Conservation (phyloP, 2,329 filamentous ascomycete genomes). For the Chaetomiaceae sp. region DNA sequence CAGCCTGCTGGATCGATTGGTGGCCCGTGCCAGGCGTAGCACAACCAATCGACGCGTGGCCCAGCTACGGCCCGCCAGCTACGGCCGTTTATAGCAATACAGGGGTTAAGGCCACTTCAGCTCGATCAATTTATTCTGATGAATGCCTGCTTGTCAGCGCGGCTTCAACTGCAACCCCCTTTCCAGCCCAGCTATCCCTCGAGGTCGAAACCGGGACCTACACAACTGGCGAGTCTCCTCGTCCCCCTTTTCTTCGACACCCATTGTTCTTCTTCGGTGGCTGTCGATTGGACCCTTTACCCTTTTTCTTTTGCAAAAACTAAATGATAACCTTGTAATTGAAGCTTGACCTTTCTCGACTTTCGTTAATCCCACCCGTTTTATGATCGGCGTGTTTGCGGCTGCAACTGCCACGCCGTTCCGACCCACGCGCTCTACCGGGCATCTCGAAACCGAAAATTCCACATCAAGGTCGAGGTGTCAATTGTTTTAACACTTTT, state of each 20-base stretch:
- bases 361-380: constrained; percentile 36
- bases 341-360: constrained; percentile 38
- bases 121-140: constrained; percentile 22
- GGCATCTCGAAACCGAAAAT: background rate
- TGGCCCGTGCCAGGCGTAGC: background rate
- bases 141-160: constrained; percentile 17
- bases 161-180: constrained; percentile 22
- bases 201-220: constrained; percentile 18
- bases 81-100: constrained; percentile 7
- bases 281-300: constrained; percentile 16
- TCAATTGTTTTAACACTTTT: background rate
- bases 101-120: constrained; percentile 27
- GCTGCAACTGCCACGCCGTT: constrained; percentile 14
- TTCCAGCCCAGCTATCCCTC: constrained; percentile 14
- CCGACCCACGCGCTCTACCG: background rate
- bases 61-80: background rate
- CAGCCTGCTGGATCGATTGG: background rate
- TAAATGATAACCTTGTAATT: constrained; percentile 37
- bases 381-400: constrained; percentile 18
- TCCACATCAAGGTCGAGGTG: background rate
- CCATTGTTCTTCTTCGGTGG: constrained; percentile 13
- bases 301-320: constrained; percentile 23
- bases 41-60: background rate
- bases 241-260: constrained; percentile 7
- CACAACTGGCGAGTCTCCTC: constrained; percentile 17